Evolutionary conservation across 169 alveolate genomes (phyloP).

Genomic region (Eimeria maxima): DNA sequence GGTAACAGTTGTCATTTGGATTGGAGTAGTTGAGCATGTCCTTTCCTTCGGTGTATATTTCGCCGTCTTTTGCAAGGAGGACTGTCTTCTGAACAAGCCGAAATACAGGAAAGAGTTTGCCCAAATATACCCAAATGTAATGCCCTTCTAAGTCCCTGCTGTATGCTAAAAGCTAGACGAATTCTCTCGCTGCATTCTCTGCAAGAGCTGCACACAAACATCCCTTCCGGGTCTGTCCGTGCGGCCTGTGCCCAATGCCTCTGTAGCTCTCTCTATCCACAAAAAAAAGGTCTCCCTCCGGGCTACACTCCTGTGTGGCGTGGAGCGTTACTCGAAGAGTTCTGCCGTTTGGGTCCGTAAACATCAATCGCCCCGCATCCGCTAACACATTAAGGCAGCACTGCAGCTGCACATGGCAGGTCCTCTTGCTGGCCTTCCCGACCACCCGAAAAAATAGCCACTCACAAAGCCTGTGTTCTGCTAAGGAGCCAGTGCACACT

Average conservation of each 20-base stretch:
- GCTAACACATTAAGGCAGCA: constrained; percentile 62
- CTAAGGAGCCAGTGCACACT: not conserved
- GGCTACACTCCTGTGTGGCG: not conserved
- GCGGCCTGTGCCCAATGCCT: not conserved
- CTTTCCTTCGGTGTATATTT: constrained; percentile 72
- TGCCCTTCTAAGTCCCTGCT: not conserved
- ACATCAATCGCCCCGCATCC: constrained; percentile 55
- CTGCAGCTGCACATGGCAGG: constrained; percentile 75
- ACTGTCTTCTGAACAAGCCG: constrained; percentile 44
- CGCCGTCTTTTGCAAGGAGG: constrained; percentile 64
- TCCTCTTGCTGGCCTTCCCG: constrained; percentile 40
- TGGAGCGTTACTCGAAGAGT: constrained; percentile 27
- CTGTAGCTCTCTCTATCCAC: not conserved
- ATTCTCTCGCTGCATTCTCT: not conserved
- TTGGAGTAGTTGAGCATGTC: constrained; percentile 65
- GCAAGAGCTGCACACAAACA: not conserved
- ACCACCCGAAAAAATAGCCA: constrained; percentile 45
- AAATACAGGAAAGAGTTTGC: not conserved
- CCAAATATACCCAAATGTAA: not conserved
- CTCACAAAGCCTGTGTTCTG: constrained; percentile 62
- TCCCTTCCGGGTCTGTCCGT: not conserved
- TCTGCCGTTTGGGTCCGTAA: constrained; percentile 51
- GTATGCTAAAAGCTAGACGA: not conserved
- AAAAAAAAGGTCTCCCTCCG: not conserved
- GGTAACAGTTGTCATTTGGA: constrained; percentile 48